Evolutionary conservation across 2,329 filamentous ascomycete genomes (phyloP).

Genomic region (Colletotrichum simmondsii): DNA sequence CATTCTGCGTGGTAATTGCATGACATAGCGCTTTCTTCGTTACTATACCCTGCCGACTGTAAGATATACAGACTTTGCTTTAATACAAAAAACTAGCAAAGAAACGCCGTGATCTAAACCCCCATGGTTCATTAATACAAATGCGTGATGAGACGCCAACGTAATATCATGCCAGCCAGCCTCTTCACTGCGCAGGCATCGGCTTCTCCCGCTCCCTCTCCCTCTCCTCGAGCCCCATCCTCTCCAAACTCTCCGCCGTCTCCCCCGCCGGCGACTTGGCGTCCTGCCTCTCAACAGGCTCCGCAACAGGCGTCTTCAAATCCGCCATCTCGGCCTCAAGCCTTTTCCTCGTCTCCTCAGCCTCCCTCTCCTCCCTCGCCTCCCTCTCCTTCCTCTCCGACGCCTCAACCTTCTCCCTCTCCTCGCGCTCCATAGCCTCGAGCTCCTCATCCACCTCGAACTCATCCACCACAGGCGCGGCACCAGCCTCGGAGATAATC

Average conservation of each 20-base stretch:
- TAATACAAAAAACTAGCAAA: neutral
- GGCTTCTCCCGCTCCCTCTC: slow-evolving; percentile 37
- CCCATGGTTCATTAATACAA: neutral
- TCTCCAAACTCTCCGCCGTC: slow-evolving; percentile 48
- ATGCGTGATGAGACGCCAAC: neutral
- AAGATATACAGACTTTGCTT: slow-evolving; percentile 4
- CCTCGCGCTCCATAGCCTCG: slow-evolving; percentile 75
- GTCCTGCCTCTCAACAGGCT: slow-evolving; percentile 40
- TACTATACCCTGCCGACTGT: slow-evolving; percentile 11
- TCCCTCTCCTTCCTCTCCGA: slow-evolving; percentile 52
- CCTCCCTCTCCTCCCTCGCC: slow-evolving; percentile 56
- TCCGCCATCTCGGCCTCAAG: slow-evolving; percentile 54
- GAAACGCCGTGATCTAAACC: slow-evolving; percentile 8
- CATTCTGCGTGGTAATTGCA: neutral
- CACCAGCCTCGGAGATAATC: slow-evolving; percentile 75
- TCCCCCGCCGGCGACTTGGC: slow-evolving; percentile 37
- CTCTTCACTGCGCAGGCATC: slow-evolving; percentile 33
- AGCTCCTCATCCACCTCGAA: slow-evolving; percentile 89
- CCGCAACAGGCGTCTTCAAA: slow-evolving; percentile 12
- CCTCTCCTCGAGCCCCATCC: slow-evolving; percentile 50
- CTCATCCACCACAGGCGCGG: slow-evolving; percentile 72
- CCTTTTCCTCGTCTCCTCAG: slow-evolving; percentile 58
- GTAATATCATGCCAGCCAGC: neutral
- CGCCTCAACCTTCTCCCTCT: slow-evolving; percentile 62
- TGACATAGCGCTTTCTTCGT: slow-evolving; percentile 15